These are phyloP conservation scores for Grosmannia clavigera DNA, from an alignment of 2,329 filamentous ascomycete genomes.

Conservation along the genomic window DNA sequence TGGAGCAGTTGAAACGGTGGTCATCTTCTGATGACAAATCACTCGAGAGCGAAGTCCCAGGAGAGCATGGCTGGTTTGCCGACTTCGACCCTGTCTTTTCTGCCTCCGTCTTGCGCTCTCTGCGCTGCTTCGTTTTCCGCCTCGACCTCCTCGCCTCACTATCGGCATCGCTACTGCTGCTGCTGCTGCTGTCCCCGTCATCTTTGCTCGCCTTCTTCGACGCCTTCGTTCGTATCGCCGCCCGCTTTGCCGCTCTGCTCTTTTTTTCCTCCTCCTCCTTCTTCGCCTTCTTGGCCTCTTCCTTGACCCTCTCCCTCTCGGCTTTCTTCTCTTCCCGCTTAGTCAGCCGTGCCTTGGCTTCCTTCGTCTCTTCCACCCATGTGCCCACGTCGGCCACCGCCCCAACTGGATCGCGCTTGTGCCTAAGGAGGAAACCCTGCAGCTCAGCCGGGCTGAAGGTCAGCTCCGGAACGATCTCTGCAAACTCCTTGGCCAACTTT, in stretches of 20 bases:
- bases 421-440: constrained; percentile 43
- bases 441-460: constrained; percentile 50
- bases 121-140: background rate
- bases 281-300: constrained; percentile 17
- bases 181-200: background rate
- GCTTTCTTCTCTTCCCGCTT: constrained; percentile 27
- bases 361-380: constrained; percentile 38
- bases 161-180: background rate
- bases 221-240: background rate
- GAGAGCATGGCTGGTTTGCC: background rate
- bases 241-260: background rate
- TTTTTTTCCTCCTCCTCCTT: constrained; percentile 8
- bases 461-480: constrained; percentile 35
- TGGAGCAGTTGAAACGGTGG: no score
- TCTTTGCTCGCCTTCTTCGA: background rate
- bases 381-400: constrained; percentile 33
- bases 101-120: background rate
- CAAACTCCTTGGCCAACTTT: constrained; percentile 34
- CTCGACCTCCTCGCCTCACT: background rate
- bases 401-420: constrained; percentile 38
- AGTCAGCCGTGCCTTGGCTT: constrained; percentile 32
- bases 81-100: background rate
- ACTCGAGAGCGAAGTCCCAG: background rate
- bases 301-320: constrained; percentile 22
- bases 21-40: background rate